Evolutionary conservation across 1,284 basidiomycete species (phyloP), one percentile per base, ranked within the genome.

Genomic region (Takashimella tepidaria): DNA sequence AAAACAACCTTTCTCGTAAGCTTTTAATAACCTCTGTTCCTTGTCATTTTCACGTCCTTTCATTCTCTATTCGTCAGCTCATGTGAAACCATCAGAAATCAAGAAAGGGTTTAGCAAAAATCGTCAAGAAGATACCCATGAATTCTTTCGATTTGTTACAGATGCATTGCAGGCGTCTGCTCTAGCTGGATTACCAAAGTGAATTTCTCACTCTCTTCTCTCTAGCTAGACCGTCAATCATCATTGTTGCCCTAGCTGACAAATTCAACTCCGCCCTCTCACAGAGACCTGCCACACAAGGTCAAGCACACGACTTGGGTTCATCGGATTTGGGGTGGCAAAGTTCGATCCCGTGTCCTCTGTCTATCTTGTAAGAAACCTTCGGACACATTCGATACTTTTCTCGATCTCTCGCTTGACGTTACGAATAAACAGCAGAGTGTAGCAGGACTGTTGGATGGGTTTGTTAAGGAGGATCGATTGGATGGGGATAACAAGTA

Each of bases 121-220:
- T n/a, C 79, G 92, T 59, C 96, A 99, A 75, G 96, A 99, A 73
- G 96, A 99, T 73, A 87, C 95, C 3, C 96, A 99, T 74, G 96
- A 99, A 75, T 98, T 98, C 69, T 83, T 99, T 50, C 86, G 96
- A 25, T 96, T 97, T 74, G 85, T 89, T 22, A 85, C 98, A 37
- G 96, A 99, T 67, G 87, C 87, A 23, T 75, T 97, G 51, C 93
- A 97, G 74, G 89, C 86, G 67, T 84, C 87, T 8, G 90, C 88
- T 69, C 78, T 95, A 50, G 81, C 82, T 44, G 87, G 85, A 21
- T 75, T 83, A 49, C 79, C 86, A 54, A 83, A 84, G 87, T 90
- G 70, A 64, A 67, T 61, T 12, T 22, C 21, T 12, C 21, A 4
- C 31, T 49, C 8, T 20, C 41, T 27, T 12, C 25, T 24, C 37